Conservation (phyloP, 2,329 filamentous ascomycete genomes). For the Lasiodiplodia sp. region DNA sequence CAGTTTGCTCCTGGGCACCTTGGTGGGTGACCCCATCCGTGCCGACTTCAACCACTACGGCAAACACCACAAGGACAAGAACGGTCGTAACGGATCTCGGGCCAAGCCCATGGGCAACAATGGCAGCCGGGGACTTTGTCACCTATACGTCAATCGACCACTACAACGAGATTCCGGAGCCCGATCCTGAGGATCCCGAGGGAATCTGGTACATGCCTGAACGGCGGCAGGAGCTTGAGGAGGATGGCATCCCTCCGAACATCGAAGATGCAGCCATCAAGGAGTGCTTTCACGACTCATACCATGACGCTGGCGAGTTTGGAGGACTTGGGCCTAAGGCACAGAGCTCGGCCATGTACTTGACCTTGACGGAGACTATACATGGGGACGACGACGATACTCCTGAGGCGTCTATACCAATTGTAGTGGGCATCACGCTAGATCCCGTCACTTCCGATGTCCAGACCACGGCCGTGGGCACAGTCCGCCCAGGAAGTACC, state of each 20-base stretch:
- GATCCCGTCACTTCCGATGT: background rate
- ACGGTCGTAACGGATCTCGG: background rate
- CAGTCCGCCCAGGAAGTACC: background rate
- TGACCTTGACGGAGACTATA: background rate
- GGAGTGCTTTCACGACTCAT: background rate
- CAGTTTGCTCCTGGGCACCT: conserved; percentile 19
- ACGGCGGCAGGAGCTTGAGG: background rate
- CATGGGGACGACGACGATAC: background rate
- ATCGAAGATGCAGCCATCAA: background rate
- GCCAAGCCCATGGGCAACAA: background rate
- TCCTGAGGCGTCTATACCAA: background rate
- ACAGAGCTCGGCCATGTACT: background rate
- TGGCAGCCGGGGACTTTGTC: background rate
- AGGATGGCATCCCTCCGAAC: background rate
- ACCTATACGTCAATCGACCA: background rate
- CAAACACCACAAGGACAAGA: background rate
- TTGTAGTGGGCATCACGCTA: background rate
- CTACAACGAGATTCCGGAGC: background rate
- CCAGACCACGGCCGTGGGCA: background rate
- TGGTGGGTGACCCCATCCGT: background rate
- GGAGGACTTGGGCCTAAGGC: background rate
- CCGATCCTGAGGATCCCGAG: conserved; percentile 5
- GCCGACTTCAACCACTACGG: background rate
- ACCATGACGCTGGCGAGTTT: no score
- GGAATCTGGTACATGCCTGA: background rate